Conservation (phyloP, 257 asterid genomes). For the Misopates orontium region DNA sequence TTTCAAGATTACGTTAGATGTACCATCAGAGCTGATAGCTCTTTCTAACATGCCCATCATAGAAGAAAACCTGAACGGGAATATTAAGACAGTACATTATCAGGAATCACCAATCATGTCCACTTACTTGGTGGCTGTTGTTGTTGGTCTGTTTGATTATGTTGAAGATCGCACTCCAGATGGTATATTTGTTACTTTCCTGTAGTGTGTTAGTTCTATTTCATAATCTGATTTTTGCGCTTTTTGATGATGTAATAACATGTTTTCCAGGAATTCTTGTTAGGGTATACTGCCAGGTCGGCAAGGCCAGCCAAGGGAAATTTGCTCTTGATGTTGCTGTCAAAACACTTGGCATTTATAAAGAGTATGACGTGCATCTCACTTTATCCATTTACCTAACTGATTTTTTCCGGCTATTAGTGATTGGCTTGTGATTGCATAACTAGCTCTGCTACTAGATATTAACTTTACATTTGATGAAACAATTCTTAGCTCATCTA, state of each 20-base stretch:
- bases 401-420: neutral
- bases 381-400: neutral
- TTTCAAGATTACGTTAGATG: constrained; percentile 90
- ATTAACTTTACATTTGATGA: neutral
- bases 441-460: constrained; percentile 1
- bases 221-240: neutral
- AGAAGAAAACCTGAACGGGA: constrained; percentile 64
- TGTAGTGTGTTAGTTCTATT: constrained; percentile 19
- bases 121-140: constrained; percentile 94
- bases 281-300: constrained; percentile 86
- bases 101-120: constrained; percentile 98
- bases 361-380: constrained; percentile 55
- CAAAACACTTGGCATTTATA: constrained; percentile 80
- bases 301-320: constrained; percentile 82
- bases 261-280: constrained; percentile 64
- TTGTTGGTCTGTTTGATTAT: constrained; percentile 89
- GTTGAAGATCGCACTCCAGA: constrained; percentile 90
- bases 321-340: constrained; percentile 92
- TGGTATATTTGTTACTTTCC: constrained; percentile 45
- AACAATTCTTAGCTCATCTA: constrained; percentile 6
- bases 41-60: constrained; percentile 89
- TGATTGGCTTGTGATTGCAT: neutral
- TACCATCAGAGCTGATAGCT: constrained; percentile 82
- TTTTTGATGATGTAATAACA: constrained; percentile 15
- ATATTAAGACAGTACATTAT: constrained; percentile 70